A percentile compares a stretch with the other conserved stretches of the same genome.
Conservation (phyloP, 1,284 basidiomycete genomes). For the Ceratobasidium papillatum region DNA sequence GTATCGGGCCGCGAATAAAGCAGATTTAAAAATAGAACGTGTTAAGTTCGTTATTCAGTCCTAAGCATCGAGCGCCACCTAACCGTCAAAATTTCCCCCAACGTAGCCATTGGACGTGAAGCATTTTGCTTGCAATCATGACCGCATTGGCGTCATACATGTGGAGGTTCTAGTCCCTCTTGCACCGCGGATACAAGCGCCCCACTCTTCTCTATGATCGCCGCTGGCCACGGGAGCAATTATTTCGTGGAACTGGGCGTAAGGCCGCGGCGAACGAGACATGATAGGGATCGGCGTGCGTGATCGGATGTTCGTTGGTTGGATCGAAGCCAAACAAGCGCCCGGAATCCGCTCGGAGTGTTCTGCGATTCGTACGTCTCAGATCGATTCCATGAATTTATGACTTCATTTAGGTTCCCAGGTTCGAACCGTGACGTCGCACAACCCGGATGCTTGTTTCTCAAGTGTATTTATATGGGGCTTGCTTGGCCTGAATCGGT, state of each 20-base stretch:
- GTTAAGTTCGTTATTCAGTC: no score
- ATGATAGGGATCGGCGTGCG: background rate
- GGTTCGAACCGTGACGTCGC: slow-evolving; percentile 4
- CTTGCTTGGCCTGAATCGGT: background rate
- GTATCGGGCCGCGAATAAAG: no score
- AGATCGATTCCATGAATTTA: background rate
- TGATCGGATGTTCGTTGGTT: background rate
- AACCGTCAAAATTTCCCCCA: no score
- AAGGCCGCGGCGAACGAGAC: background rate
- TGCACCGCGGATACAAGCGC: background rate
- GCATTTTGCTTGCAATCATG: background rate
- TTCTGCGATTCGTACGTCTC: background rate
- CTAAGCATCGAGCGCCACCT: no score
- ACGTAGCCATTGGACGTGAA: background rate
- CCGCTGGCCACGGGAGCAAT: background rate
- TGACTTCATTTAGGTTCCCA: slow-evolving; percentile 15
- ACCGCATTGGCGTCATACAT: background rate
- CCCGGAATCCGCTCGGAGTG: background rate
- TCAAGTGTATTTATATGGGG: background rate
- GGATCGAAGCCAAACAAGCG: background rate
- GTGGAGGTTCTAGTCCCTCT: background rate
- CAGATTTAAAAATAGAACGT: no score
- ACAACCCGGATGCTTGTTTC: background rate
- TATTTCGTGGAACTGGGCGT: background rate
- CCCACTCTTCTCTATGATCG: background rate